These are phyloP conservation scores for Diaporthe sp. DNA, from an alignment of 2,329 filamentous ascomycete species.

Conservation along the genomic window DNA sequence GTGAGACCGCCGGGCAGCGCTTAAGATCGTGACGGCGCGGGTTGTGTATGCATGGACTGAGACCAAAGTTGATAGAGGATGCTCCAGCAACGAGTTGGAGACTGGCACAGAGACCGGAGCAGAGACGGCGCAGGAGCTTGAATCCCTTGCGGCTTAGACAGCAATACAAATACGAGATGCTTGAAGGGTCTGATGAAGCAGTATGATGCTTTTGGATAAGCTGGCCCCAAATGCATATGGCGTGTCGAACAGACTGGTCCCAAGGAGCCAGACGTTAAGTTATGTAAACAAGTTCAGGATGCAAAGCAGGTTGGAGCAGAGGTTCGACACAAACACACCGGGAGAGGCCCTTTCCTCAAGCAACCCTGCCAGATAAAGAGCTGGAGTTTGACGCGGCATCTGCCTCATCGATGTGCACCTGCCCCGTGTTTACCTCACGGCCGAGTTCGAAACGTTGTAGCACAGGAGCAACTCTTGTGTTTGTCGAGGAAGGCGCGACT, in stretches of 20 bases:
- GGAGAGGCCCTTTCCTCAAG: neutral
- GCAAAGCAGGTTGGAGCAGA: neutral
- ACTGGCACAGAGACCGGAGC: neutral
- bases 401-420: neutral
- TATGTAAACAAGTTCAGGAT: neutral
- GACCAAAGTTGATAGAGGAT: neutral
- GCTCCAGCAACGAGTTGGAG: neutral
- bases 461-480: constrained; percentile 17
- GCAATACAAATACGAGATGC: neutral
- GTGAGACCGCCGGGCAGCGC: neutral
- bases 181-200: neutral
- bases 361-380: neutral
- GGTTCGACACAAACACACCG: too few relatives aligned
- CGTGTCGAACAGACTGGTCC: neutral
- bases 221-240: neutral
- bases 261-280: neutral
- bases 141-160: neutral
- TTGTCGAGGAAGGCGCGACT: constrained; percentile 2
- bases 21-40: neutral
- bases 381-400: neutral
- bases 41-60: neutral
- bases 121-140: neutral
- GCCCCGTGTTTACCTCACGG: constrained; percentile 1
- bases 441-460: constrained; percentile 2
- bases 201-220: neutral